Base-by-base conservation (phyloP, 371 early-diverging fungal species). In the Choanephora cucurbitarum region DNA sequence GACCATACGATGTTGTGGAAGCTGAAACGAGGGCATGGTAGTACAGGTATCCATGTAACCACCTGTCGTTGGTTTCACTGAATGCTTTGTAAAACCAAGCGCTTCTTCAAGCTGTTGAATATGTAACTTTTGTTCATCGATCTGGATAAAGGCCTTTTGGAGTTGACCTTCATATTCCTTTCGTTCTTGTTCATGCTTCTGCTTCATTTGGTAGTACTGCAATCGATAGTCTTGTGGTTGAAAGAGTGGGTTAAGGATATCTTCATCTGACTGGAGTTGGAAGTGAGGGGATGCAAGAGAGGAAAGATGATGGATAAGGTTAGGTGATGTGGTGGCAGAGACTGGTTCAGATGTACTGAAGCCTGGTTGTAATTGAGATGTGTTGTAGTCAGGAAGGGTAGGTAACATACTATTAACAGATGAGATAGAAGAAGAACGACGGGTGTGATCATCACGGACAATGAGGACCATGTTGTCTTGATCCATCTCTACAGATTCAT, bases 401-500 rank as follows among this genome's bases (percentile, higher is more conserved):
- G 41, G 51, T 37, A 44, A 46, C 44, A 52, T 31, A 9, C 32
- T 33, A 22, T 21, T 51, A 1, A 47, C 55, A 33, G 65, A 55
- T 10, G 65, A 58, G 17, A 44, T 55, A 21, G 65, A 64, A 50
- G 60, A 59, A 7, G 58, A 64, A 19, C 40, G 48, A 11, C 44
- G 49, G 44, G 14, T 8, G 6, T n/a, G n/a, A n/a, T 47, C 23
- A 33, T 34, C 11, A 41, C 41, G 46, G 4, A 49, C 49, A 13
- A 22, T 5, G 3, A 44, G 6, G 23, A 58, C 34, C n/a, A 43
- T 49, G 22, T 39, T 41, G 24, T 32, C 32, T 3, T 59, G 44
- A 19, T 32, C 34, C 19, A 51, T 48, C 2, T 67, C 63, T 5
- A 69, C 73, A 19, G n/a, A 52, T 32, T 69, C 67, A 23, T 72